Evolutionary conservation across 1,284 basidiomycete genomes (phyloP).

Genomic region (Rhodotorula sp.): DNA sequence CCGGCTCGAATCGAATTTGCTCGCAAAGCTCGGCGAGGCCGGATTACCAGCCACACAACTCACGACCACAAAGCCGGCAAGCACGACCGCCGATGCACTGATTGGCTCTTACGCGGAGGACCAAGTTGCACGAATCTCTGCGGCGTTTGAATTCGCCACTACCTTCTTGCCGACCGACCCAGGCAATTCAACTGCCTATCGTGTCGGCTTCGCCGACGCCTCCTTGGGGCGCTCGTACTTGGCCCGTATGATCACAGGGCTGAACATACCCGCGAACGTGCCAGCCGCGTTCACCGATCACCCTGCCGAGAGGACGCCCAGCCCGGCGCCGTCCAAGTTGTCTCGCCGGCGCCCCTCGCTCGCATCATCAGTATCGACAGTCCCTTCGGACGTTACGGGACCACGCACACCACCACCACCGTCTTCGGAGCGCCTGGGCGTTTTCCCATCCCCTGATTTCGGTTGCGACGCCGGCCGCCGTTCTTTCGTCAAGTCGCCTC

Average conservation of each 20-base stretch:
- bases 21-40: background rate
- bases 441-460: too few species aligned
- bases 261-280: too few species aligned
- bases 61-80: too few species aligned
- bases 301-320: too few species aligned
- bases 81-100: too few species aligned
- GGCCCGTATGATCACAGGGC: too few species aligned
- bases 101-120: background rate
- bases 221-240: background rate
- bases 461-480: too few species aligned
- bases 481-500: too few species aligned
- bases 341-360: background rate
- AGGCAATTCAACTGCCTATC: background rate
- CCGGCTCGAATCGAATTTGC: background rate
- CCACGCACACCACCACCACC: too few species aligned
- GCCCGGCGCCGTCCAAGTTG: background rate
- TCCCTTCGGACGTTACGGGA: too few species aligned
- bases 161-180: background rate
- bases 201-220: background rate
- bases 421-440: too few species aligned
- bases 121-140: background rate
- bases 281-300: too few species aligned
- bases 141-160: background rate
- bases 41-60: background rate
- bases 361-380: background rate